phyloP scores from a whole-genome alignment of 257 asterid species.

The Forsythia viridissima region DNA sequence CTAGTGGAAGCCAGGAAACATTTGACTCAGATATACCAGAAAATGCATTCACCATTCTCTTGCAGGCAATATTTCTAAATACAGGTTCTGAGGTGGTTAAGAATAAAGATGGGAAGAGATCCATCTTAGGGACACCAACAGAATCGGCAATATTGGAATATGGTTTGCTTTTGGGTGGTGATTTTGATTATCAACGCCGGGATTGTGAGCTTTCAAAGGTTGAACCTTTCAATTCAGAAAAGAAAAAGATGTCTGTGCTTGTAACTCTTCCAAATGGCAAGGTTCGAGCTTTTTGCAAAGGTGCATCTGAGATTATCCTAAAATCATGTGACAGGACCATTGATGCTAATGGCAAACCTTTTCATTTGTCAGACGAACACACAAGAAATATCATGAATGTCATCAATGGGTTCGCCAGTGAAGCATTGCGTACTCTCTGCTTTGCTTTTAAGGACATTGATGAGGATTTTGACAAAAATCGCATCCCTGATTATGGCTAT shows the following conservation, averaged over 20 bases:
- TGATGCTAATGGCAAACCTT: conserved; percentile 59
- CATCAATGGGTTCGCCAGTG: conserved; percentile 71
- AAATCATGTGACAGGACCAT: conserved; percentile 59
- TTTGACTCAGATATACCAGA: conserved; percentile 45
- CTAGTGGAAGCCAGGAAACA: conserved; percentile 31
- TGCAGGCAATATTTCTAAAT: conserved; percentile 76
- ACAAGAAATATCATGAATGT: conserved; percentile 38
- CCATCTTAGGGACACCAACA: conserved; percentile 85
- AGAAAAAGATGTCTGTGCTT: conserved; percentile 92
- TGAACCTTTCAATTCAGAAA: conserved; percentile 92
- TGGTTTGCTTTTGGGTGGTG: conserved; percentile 81
- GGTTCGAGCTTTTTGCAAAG: conserved; percentile 80
- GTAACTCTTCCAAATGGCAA: conserved; percentile 71
- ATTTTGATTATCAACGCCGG: conserved; percentile 63
- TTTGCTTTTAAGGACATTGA: conserved; percentile 78
- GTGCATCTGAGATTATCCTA: conserved; percentile 93
- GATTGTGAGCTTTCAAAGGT: conserved; percentile 63
- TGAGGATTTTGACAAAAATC: conserved; percentile 34
- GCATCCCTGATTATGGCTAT: conserved; percentile 75
- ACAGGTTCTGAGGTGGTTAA: conserved; percentile 88
- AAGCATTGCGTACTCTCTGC: conserved; percentile 89
- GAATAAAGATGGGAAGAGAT: conserved; percentile 60
- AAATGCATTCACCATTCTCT: conserved; percentile 45
- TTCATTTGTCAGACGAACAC: conserved; percentile 63
- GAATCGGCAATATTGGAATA: conserved; percentile 84